phyloP scores from a whole-genome alignment of 305 asterid species.

The Salvia sclarea region DNA sequence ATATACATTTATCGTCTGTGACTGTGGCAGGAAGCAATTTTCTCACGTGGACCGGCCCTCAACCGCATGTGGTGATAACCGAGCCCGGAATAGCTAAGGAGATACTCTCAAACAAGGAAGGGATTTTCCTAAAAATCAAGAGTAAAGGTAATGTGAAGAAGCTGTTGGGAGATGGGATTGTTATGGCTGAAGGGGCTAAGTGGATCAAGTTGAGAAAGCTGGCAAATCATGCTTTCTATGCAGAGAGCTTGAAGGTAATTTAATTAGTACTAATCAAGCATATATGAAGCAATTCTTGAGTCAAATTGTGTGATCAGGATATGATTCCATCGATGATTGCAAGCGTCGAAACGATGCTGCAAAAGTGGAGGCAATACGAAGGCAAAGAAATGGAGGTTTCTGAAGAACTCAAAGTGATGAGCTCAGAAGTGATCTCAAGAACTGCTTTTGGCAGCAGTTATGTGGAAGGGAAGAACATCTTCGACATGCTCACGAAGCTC shows the following conservation, averaged over 20 bases:
- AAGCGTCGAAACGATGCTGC: conserved; percentile 47
- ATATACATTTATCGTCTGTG: neutral
- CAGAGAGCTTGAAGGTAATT: conserved; percentile 59
- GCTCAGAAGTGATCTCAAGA: conserved; percentile 50
- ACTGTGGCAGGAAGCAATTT: conserved; percentile 51
- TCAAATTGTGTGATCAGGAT: too few species aligned
- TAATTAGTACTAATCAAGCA: neutral
- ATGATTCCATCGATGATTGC: conserved; percentile 61
- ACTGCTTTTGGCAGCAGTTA: conserved; percentile 61
- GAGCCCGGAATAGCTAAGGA: conserved; percentile 64
- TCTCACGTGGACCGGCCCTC: conserved; percentile 52
- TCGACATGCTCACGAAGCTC: conserved; percentile 38
- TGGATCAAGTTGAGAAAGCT: conserved; percentile 59
- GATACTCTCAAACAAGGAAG: conserved; percentile 52
- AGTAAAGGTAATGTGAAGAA: conserved; percentile 37
- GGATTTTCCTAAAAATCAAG: conserved; percentile 40
- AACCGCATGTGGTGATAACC: conserved; percentile 55
- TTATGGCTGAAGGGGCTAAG: conserved; percentile 47
- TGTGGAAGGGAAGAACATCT: conserved; percentile 46
- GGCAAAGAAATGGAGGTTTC: conserved; percentile 44
- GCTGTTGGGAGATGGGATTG: conserved; percentile 58
- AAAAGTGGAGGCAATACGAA: conserved; percentile 39
- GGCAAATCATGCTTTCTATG: conserved; percentile 70
- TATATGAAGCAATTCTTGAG: neutral
- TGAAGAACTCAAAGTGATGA: conserved; percentile 35